Conservation (phyloP, 78 protist species). For the Dictyostelium intermedium region DNA sequence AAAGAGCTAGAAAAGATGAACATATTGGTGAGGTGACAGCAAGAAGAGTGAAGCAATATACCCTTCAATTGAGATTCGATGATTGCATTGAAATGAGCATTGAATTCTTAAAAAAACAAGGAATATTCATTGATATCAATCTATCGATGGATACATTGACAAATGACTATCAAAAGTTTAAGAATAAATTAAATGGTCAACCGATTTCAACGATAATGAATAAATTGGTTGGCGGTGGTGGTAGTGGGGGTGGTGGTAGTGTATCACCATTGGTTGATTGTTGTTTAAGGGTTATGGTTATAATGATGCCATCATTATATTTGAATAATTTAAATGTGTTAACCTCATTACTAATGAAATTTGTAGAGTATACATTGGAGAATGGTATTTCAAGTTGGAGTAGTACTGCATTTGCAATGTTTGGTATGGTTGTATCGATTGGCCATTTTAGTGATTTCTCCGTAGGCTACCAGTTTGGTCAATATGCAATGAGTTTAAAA, state of each 20-base stretch:
- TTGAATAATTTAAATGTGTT: constrained; percentile 13
- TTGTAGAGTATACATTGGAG: background rate
- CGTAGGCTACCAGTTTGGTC: constrained; percentile 35
- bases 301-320: constrained; percentile 51
- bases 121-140: background rate
- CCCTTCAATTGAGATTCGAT: constrained; percentile 3
- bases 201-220: constrained; percentile 6
- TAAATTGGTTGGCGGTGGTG: background rate
- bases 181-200: background rate
- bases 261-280: background rate
- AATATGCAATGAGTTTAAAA: constrained; percentile 47
- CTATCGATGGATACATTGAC: background rate
- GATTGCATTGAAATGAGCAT: constrained; percentile 14
- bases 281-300: constrained; percentile 22
- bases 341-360: background rate
- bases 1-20: background rate
- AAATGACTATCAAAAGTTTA: constrained; percentile 4
- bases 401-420: constrained; percentile 36
- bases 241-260: background rate
- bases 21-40: constrained; percentile 36
- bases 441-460: constrained; percentile 38
- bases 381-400: constrained; percentile 33
- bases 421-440: constrained; percentile 28
- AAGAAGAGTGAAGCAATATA: constrained; percentile 29
- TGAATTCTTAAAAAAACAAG: background rate